Evolutionary conservation across 2,329 filamentous ascomycete genomes (phyloP).

Genomic region (Pyrenophora teres): DNA sequence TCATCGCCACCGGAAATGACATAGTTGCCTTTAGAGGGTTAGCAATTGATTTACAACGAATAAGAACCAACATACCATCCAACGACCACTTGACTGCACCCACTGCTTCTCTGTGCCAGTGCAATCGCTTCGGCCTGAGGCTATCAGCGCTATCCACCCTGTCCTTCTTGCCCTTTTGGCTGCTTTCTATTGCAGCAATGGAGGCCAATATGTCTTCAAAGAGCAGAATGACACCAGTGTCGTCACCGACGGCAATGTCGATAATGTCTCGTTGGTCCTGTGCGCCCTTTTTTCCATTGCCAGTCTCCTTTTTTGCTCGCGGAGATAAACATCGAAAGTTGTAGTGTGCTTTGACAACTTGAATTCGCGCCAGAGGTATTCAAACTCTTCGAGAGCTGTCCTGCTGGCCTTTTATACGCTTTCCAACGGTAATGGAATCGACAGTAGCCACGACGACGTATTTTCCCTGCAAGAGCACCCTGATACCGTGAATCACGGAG

Average conservation of each 20-base stretch:
- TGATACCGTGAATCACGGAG: slow-evolving; percentile 45
- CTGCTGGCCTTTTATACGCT: slow-evolving; percentile 45
- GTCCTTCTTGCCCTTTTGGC: slow-evolving; percentile 33
- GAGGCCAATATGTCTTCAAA: slow-evolving; percentile 74
- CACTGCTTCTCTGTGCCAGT: slow-evolving; percentile 90
- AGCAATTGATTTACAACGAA: slow-evolving; percentile 7
- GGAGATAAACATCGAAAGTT: slow-evolving; percentile 39
- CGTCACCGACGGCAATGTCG: slow-evolving; percentile 79
- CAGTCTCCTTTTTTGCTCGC: slow-evolving; percentile 65
- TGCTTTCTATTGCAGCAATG: slow-evolving; percentile 54
- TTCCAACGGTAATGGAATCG: slow-evolving; percentile 66
- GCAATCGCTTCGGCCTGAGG: slow-evolving; percentile 67
- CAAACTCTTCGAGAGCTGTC: slow-evolving; percentile 45
- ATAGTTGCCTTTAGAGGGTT: slow-evolving; percentile 71
- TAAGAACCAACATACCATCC: slow-evolving; percentile 67
- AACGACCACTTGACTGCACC: slow-evolving; percentile 87
- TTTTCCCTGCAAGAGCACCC: slow-evolving; percentile 59
- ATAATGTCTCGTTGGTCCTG: slow-evolving; percentile 53
- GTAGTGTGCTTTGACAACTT: slow-evolving; percentile 64
- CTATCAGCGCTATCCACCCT: slow-evolving; percentile 41
- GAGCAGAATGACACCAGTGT: slow-evolving; percentile 76
- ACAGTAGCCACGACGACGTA: slow-evolving; percentile 62
- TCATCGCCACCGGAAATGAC: slow-evolving; percentile 91
- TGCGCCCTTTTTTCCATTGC: slow-evolving; percentile 41
- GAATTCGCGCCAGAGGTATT: slow-evolving; percentile 61